phyloP scores from a whole-genome alignment of 345 rosid species.

The Trapa bicornis region DNA sequence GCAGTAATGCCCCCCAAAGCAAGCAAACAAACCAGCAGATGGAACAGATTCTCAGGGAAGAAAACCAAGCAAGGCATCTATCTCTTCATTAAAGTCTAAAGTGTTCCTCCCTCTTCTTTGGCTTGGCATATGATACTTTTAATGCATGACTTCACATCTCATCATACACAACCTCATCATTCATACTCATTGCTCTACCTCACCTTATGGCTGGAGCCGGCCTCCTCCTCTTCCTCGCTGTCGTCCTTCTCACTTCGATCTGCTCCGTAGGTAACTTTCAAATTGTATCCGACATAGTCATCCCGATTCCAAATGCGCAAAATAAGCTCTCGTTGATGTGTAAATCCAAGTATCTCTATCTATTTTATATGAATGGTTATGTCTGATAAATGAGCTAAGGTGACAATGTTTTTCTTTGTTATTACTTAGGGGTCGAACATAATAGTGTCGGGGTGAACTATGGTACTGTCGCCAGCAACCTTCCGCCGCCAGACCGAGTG shows the following conservation, averaged over 20 bases:
- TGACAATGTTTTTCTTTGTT: neutral
- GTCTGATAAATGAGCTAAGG: neutral
- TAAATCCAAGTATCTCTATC: neutral
- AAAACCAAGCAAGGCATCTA: constrained; percentile 2
- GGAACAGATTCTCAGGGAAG: neutral
- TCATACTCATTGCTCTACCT: neutral
- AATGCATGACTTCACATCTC: neutral
- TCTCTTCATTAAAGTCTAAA: neutral
- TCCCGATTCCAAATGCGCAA: neutral
- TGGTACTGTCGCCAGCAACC: constrained; percentile 62
- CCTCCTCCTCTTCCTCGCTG: neutral
- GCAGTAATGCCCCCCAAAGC: neutral
- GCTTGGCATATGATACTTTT: neutral
- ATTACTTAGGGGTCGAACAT: constrained; percentile 20
- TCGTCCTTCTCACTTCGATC: neutral
- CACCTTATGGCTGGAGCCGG: neutral
- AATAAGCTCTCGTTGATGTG: too few species aligned
- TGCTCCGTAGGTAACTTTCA: neutral
- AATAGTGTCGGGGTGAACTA: constrained; percentile 63
- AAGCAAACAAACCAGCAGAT: neutral
- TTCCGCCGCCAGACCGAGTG: constrained; percentile 62
- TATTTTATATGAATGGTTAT: neutral
- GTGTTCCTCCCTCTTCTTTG: neutral
- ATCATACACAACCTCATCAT: neutral
- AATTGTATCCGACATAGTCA: neutral